Evolutionary conservation across 805 yeast species (phyloP).

Genomic region (Sugiyamaella marilandica): DNA sequence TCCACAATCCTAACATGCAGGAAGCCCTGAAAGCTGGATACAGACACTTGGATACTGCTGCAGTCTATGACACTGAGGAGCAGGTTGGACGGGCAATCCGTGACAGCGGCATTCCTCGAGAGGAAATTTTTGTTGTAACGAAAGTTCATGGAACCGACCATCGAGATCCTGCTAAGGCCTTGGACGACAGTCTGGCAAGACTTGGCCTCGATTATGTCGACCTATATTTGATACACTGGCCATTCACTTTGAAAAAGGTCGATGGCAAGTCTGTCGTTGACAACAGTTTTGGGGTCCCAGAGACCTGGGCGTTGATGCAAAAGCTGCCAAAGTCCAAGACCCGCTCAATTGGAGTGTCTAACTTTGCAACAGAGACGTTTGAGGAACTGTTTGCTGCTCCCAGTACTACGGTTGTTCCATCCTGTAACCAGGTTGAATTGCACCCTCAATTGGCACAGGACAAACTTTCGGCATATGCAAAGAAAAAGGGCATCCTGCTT

Average conservation of each 20-base stretch:
- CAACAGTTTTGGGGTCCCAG: constrained; percentile 31
- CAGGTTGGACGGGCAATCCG: constrained; percentile 53
- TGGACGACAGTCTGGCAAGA: constrained; percentile 46
- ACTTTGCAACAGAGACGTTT: constrained; percentile 52
- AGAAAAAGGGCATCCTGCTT: constrained; percentile 47
- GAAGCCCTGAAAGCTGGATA: constrained; percentile 60
- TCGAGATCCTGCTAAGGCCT: constrained; percentile 41
- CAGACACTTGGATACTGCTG: constrained; percentile 73
- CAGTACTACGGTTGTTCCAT: constrained; percentile 48
- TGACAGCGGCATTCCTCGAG: constrained; percentile 40
- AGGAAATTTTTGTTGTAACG: constrained; percentile 57
- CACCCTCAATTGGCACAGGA: constrained; percentile 69
- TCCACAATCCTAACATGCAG: background rate
- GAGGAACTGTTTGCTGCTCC: constrained; percentile 42
- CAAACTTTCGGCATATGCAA: constrained; percentile 49
- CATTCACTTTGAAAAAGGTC: constrained; percentile 32
- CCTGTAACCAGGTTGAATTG: constrained; percentile 67
- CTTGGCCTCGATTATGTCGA: constrained; percentile 60
- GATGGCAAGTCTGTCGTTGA: constrained; percentile 20
- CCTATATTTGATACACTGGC: constrained; percentile 66
- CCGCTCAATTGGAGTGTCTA: constrained; percentile 71
- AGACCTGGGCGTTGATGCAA: constrained; percentile 64
- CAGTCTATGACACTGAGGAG: constrained; percentile 61
- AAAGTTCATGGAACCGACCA: constrained; percentile 48
- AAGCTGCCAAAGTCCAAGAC: constrained; percentile 46